Base-by-base conservation (phyloP, 2,329 filamentous ascomycete species). In the Ilyonectria sp. region DNA sequence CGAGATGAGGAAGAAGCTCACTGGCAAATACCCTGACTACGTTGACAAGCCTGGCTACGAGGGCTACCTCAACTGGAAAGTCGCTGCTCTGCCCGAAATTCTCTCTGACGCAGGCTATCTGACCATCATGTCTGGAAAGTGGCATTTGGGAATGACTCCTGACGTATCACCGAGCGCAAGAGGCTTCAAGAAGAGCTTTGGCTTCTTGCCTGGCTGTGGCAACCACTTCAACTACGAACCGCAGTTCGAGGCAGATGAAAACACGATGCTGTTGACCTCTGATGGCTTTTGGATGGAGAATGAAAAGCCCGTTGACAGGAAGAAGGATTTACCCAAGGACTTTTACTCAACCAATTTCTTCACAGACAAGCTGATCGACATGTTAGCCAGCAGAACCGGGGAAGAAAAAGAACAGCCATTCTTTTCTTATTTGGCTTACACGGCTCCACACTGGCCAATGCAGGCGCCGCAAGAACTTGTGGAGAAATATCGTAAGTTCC, bases 221-320 rank as follows among this genome's bases (percentile, higher is more conserved):
- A 90, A 89, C 63, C 87, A 89, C 71, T 89, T 87, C 68, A 86
- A 82, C 33, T 89, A 84, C 62, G 86, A 88, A 72, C 87, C 84
- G 8, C 74, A 76, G 46, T 65, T 43, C 15, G 37, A 43, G 13
- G 15, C 37, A n/a, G 7, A 43, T 19, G 15, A 68, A 85, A 82
- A 43, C 87, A 83, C 67, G 85, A 87, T 73, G 86, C 84, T 21
- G 37, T 50, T 54, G 47, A 52, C 67, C 31, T 65, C 71, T n/a
- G 61, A 69, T 3, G 63, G 49, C 23, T 79, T 65, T 80, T 84
- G 65, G 82, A 83, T 84, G 79, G 79, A 84, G 57, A 82, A 84
- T 60, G 81, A 82, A 46, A 72, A 81, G 60, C 82, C 83, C 44
- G 79, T 85, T 35, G 70, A 77, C 35, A 49, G 68, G 10, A 78